Conservation (phyloP, 805 yeast genomes). For the Suhomyces canberraensis region DNA sequence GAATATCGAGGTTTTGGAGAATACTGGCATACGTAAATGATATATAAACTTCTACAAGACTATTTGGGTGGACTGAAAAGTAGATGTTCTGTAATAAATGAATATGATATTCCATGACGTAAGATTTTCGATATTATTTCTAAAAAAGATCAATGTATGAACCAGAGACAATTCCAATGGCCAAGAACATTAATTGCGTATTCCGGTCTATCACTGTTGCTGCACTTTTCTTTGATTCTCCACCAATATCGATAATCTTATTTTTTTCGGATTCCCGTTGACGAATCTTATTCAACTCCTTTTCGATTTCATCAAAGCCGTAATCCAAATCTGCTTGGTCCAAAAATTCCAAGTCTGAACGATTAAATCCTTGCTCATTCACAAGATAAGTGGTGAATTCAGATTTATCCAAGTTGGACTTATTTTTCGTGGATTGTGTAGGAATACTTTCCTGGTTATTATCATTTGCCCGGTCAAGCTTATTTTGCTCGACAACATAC, state of each 20-base stretch:
- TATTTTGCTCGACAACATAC: too few relatives aligned
- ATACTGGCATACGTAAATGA: conserved; percentile 1
- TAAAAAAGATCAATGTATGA: too few relatives aligned
- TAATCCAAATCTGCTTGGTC: conserved; percentile 26
- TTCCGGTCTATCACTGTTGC: background rate
- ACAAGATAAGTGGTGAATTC: too few relatives aligned
- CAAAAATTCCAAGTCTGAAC: conserved; percentile 26
- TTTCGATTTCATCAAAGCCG: conserved; percentile 38
- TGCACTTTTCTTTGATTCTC: conserved; percentile 16
- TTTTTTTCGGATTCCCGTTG: conserved; percentile 11
- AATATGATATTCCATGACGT: too few relatives aligned
- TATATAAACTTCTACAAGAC: too few relatives aligned
- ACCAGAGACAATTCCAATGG: background rate
- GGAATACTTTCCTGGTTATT: too few relatives aligned
- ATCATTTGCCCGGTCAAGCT: too few relatives aligned
- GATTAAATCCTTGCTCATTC: conserved; percentile 24
- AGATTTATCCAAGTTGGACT: too few relatives aligned
- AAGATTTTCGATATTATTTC: too few relatives aligned
- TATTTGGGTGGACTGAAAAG: too few relatives aligned
- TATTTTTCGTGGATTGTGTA: too few relatives aligned
- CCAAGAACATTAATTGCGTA: background rate
- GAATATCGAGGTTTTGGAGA: conserved; percentile 43
- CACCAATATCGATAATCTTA: conserved; percentile 27
- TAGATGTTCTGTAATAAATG: too few relatives aligned
- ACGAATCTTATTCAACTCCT: conserved; percentile 30